phyloP scores from a whole-genome alignment of 805 yeast species.

The Monosporozyma siamensis region DNA sequence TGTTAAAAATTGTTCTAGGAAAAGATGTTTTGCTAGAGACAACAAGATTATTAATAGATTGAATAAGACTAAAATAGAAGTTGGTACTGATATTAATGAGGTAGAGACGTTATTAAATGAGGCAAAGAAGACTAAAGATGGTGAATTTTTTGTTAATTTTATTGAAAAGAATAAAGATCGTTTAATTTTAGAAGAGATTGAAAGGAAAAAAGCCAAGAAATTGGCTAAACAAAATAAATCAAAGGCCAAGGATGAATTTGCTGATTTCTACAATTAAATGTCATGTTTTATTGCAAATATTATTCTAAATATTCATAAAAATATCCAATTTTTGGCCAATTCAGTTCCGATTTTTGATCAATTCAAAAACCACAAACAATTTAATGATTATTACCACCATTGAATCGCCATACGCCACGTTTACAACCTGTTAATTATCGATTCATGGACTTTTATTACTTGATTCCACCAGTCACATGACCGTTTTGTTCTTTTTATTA shows the following conservation, averaged over 20 bases:
- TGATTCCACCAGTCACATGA: no score
- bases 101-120: constrained; percentile 21
- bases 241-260: neutral
- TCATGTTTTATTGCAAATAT: no score
- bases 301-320: no score
- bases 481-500: no score
- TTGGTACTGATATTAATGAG: constrained; percentile 23
- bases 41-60: constrained; percentile 52
- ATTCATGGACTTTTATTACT: no score
- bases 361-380: no score
- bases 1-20: constrained; percentile 42
- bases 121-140: constrained; percentile 27
- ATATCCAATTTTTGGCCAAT: no score
- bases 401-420: no score
- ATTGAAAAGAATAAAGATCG: constrained; percentile 12
- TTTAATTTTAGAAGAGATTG: constrained; percentile 18
- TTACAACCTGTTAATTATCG: no score
- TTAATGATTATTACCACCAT: no score
- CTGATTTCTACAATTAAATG: constrained; percentile 2
- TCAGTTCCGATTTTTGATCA: no score
- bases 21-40: constrained; percentile 46
- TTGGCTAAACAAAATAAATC: constrained; percentile 10
- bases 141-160: constrained; percentile 15
- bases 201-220: constrained; percentile 16
- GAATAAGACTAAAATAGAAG: constrained; percentile 55